Percentiles rank a stretch among this genome's conserved stretches.
Conservation (phyloP, 345 rosid genomes). For the Brassica juncea region DNA sequence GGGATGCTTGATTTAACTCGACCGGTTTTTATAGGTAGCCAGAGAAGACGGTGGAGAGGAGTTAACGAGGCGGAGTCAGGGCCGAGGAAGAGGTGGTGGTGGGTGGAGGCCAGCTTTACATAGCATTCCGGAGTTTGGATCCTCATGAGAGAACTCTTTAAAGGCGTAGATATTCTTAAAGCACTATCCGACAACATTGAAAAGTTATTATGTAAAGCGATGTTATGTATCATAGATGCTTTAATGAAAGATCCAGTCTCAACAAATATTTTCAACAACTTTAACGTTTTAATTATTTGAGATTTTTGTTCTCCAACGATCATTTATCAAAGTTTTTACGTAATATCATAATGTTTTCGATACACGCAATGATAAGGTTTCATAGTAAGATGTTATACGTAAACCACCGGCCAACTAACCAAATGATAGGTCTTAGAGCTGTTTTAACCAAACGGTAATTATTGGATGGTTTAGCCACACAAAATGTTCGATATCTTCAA, state of each 20-base stretch:
- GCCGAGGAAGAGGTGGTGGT: constrained; percentile 41
- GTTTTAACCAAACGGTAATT: not conserved
- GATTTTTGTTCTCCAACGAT: not conserved
- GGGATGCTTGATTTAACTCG: not conserved
- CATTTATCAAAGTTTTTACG: not conserved
- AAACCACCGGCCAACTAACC: not conserved
- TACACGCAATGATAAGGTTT: not conserved
- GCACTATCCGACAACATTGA: constrained; percentile 29
- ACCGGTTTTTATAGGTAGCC: constrained; percentile 36
- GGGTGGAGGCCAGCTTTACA: constrained; percentile 90
- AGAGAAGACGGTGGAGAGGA: constrained; percentile 39
- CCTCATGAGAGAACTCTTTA: constrained; percentile 17
- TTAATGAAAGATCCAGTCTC: constrained; percentile 11
- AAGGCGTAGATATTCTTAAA: constrained; percentile 32
- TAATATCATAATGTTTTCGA: not conserved
- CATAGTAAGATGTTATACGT: not conserved
- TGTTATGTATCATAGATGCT: constrained; percentile 26
- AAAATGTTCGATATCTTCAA: too few species aligned
- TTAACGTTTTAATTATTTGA: constrained; percentile 1
- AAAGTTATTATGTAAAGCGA: constrained; percentile 27
- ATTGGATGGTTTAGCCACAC: not conserved
- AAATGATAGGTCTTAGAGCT: too few species aligned
- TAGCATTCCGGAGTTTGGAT: constrained; percentile 76
- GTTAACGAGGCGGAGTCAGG: constrained; percentile 36
- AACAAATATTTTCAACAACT: not conserved